Evolutionary conservation across 129 eudicot genomes (phyloP), one percentile per base, ranked within the genome.

Genomic region (Centaurea solstitialis): DNA sequence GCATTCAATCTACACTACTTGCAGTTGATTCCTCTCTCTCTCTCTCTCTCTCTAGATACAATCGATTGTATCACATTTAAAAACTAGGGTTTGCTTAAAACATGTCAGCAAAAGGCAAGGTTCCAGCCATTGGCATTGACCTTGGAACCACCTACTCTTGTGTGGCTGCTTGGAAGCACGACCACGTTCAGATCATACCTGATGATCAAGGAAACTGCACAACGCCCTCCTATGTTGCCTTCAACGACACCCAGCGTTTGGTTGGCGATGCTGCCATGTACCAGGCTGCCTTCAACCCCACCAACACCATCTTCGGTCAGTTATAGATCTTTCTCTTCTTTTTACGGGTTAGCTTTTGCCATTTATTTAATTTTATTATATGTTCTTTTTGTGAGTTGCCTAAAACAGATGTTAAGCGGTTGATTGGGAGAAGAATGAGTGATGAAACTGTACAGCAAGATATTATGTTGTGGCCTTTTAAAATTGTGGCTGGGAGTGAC

Each of bases 141-240:
- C 70, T 80, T 10, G 88, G 85, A 35, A 84, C 87, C 0, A 84
- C 87, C 20, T 80, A 80, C 72, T 85, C 88, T 26, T 85, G 85
- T 64, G 85, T 76, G 43, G 81, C 80, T 57, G 81, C 79, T 79
- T 84, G 84, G 84, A 69, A 40, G 4, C 78, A 79, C 47, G 39
- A 74, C 45, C 77, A 70, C 7, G 24, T 84, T 18, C 84, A 84
- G 78, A 84, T 84, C 68, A 79, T 84, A 4, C 73, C 84, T 28
- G 79, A 84, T 9, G 87, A 84, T 79, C 87, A 79, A 76, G 87
- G 84, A 9, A 84, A 75, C 74, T 66, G 84, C 0, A 80, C 61
- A 20, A 84, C 87, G 8, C 87, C 87, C 4, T 84, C 87, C 2
- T 84, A 6, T 24, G 87, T 84, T 4, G 84, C 87, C 15, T 84